These are phyloP conservation scores for Hypoxylon rubiginosum DNA, from an alignment of 2,329 filamentous ascomycete genomes.

Conservation along the genomic window DNA sequence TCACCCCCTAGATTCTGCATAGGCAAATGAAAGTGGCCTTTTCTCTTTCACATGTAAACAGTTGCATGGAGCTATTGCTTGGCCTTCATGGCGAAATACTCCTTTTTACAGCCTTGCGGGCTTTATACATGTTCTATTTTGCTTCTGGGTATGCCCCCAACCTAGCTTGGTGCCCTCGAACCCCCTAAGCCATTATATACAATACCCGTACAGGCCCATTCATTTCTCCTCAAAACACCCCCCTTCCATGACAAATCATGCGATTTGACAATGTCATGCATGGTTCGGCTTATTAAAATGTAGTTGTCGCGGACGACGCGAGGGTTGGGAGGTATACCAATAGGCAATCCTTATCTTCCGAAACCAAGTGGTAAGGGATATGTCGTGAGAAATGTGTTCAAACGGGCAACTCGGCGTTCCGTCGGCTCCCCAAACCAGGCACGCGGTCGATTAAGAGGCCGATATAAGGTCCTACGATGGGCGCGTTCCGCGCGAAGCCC, in stretches of 20 bases:
- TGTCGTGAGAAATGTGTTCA: slow-evolving; percentile 57
- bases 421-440: slow-evolving; percentile 68
- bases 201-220: slow-evolving; percentile 38
- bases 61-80: slow-evolving; percentile 18
- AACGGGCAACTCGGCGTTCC: slow-evolving; percentile 83
- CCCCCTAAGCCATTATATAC: slow-evolving; percentile 39
- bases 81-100: slow-evolving; percentile 22
- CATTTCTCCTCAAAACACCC: slow-evolving; percentile 23
- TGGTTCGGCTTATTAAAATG: slow-evolving; percentile 21
- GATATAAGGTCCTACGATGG: slow-evolving; percentile 89
- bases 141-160: slow-evolving; percentile 40
- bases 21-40: slow-evolving; percentile 48
- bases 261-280: slow-evolving; percentile 9
- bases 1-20: slow-evolving; percentile 53
- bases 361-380: background rate
- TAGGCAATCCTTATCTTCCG: background rate
- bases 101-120: slow-evolving; percentile 32
- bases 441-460: slow-evolving; percentile 78
- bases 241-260: slow-evolving; percentile 1
- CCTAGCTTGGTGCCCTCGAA: slow-evolving; percentile 30
- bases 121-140: slow-evolving; percentile 35
- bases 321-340: background rate
- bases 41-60: slow-evolving; percentile 35
- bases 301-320: slow-evolving; percentile 14
- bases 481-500: slow-evolving; percentile 85